These are phyloP conservation scores for Torulaspora delbrueckii DNA, from an alignment of 805 yeast genomes.

Conservation along the genomic window DNA sequence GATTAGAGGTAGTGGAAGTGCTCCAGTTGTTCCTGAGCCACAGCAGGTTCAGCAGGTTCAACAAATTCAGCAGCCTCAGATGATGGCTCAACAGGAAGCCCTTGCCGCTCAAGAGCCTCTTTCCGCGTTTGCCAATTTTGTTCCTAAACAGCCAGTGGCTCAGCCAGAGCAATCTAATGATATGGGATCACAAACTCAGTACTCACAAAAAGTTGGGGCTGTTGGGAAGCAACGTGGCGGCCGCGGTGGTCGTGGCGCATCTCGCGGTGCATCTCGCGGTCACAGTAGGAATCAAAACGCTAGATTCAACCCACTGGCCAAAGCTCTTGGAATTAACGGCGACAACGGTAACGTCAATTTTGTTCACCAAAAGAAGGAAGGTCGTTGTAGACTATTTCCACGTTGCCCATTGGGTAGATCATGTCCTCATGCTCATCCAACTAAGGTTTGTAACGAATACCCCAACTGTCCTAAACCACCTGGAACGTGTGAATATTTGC, in stretches of 20 bases:
- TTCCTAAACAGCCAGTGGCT: slow-evolving; percentile 19
- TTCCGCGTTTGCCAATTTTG: slow-evolving; percentile 31
- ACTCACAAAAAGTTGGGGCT: slow-evolving; percentile 21
- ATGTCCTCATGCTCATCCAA: slow-evolving; percentile 77
- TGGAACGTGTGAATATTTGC: slow-evolving; percentile 79
- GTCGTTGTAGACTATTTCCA: slow-evolving; percentile 69
- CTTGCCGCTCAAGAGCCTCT: slow-evolving; percentile 21
- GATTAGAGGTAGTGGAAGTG: slow-evolving; percentile 18
- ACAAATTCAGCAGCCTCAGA: slow-evolving; percentile 15
- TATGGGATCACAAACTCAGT: slow-evolving; percentile 21
- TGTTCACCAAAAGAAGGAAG: slow-evolving; percentile 48
- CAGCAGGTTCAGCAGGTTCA: slow-evolving; percentile 15
- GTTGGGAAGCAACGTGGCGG: slow-evolving; percentile 22
- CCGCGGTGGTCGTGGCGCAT: slow-evolving; percentile 22
- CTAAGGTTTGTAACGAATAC: slow-evolving; percentile 64
- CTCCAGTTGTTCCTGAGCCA: background rate
- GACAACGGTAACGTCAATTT: slow-evolving; percentile 30
- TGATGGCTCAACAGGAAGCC: slow-evolving; percentile 12
- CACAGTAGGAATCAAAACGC: slow-evolving; percentile 28
- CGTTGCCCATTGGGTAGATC: slow-evolving; percentile 58
- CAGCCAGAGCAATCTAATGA: slow-evolving; percentile 10
- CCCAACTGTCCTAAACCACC: slow-evolving; percentile 75
- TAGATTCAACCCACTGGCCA: slow-evolving; percentile 38
- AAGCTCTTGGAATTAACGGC: slow-evolving; percentile 35
- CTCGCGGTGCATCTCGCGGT: slow-evolving; percentile 15